Base-by-base conservation (phyloP, 2,329 filamentous ascomycete genomes). In the Atkinsonella texensis region DNA sequence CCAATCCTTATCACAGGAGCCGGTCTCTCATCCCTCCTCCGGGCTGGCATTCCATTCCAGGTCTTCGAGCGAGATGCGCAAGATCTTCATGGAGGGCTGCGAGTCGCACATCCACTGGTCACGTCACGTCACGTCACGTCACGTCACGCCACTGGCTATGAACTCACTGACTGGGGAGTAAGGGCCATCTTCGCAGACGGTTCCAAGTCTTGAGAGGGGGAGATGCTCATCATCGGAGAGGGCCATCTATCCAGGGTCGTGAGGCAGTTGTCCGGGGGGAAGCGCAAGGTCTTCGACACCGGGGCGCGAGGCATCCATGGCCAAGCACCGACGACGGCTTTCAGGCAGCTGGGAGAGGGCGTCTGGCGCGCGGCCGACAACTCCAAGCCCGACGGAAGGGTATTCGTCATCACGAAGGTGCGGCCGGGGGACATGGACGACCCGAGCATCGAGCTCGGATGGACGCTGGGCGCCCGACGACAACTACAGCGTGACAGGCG, bases 251-350 rank as follows among this genome's bases (percentile, higher is more conserved):
- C 80, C 9, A 70, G 71, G 48, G 71, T 84, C 12, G 79, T 80
- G 0, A 75, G 72, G 57, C 80, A 85, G 63, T 65, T 84, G 4
- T 80, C 77, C 0, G 67, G 68, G 4, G 80, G 78, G 1, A 73
- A 66, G 47, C 61, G 84, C 45, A 83, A 81, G 61, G 74, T 80
- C 4, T 84, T 76, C 59, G 81, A 85, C 57, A 79, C 79, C 0
- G 80, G 81, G 3, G 76, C 80, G 0, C 65, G 81, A 46, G 80
- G 80, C 1, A 83, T 85, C 23, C 81, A 85, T 56, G 82, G 81
- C 0, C 79, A 84, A 60, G 79, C 82, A 8, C 78, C 80, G 0
- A 79, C 74, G 0, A 72, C 74, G 0, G 80, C 81, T 0, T 85
- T 84, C 68, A 77, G 75, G 54, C 72, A 63, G 0, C 68, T 85